Base-by-base conservation (phyloP, 805 yeast genomes). In the Metschnikowia chrysomelidarum region DNA sequence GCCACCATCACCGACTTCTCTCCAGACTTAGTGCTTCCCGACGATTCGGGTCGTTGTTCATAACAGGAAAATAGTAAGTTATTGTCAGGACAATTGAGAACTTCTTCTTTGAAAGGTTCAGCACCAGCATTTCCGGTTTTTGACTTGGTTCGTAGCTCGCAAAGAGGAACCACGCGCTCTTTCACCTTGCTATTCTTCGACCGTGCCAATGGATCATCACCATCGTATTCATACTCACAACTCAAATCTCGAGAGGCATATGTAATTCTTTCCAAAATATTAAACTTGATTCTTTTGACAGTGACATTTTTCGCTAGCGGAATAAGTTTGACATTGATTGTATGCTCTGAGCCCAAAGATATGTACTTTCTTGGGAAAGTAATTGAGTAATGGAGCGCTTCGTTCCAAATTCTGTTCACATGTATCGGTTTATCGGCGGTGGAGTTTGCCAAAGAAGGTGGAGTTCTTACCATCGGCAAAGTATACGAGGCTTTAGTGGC, bases 391-490 rank as follows among this genome's bases (percentile, higher is more conserved):
- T 78, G 78, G 23, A 85, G 58, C 0, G 87, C 57, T 36, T 82
- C 80, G 47, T 78, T 77, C 93, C 93, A 85, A 1, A 78, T 70
- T 43, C 85, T 69, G 53, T 81, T 82, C 22, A 85, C 87, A 54
- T 80, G 83, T 12, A 85, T 74, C 0, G 94, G 87, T 51, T 82
- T 85, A 52, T 83, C 82, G 5, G 77, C 65, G 6, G 75, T 72
- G 3, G 78, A 71, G 22, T 74, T 70, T 2, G 79, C 78, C 53
- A 72, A 70, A 4, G 76, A 71, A 0, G 81, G 81, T 1, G 80
- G 80, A 1, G 76, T 60, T 34, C 80, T 56, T 7, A 74, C 71
- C 58, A 71, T 68, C 2, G 80, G 79, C 21, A 75, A 49, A 26
- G 62, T 52, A 41, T 54, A 64, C 20, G 31, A 32, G 2, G 62